Conservation (phyloP, 2,329 filamentous ascomycete genomes). For the Pseudopyrenochaeta lycopersici region DNA sequence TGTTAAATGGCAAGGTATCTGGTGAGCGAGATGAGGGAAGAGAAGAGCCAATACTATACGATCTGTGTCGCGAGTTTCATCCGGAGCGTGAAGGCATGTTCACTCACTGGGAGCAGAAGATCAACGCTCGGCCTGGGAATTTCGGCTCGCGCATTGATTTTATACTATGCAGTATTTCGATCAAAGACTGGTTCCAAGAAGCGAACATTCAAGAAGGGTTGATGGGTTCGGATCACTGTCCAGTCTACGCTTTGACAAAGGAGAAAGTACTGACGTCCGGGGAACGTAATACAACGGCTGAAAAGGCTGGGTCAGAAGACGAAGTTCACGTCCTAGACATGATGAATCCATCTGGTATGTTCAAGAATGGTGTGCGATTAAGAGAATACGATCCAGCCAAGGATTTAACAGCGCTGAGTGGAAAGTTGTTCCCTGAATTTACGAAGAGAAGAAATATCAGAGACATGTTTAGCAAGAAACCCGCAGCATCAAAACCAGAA, state of each 20-base stretch:
- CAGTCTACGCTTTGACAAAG: conserved; percentile 80
- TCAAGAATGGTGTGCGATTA: conserved; percentile 70
- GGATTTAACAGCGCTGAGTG: conserved; percentile 77
- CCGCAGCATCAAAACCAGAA: conserved; percentile 12
- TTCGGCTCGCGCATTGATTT: conserved; percentile 95
- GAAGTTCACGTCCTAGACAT: conserved; percentile 71
- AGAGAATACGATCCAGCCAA: conserved; percentile 70
- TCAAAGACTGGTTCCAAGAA: conserved; percentile 81
- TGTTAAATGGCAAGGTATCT: conserved; percentile 75
- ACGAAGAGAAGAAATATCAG: conserved; percentile 84
- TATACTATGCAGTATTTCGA: conserved; percentile 80
- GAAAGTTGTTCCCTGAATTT: conserved; percentile 87
- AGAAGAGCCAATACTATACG: conserved; percentile 78
- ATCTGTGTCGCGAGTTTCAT: conserved; percentile 84
- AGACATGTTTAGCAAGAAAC: conserved; percentile 79
- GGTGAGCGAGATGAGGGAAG: conserved; percentile 73
- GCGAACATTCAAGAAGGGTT: conserved; percentile 92
- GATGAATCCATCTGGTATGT: conserved; percentile 80
- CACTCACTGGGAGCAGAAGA: conserved; percentile 95
- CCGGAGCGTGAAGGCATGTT: conserved; percentile 87
- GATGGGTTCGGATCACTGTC: conserved; percentile 95
- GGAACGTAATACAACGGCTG: conserved; percentile 4
- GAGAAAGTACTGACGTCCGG: conserved; percentile 63
- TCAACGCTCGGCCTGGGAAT: conserved; percentile 95
- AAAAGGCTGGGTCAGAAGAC: conserved; percentile 48